These are phyloP conservation scores for Lactifluus subvellereus DNA, from an alignment of 768 basidiomycete genomes.

Conservation along the genomic window DNA sequence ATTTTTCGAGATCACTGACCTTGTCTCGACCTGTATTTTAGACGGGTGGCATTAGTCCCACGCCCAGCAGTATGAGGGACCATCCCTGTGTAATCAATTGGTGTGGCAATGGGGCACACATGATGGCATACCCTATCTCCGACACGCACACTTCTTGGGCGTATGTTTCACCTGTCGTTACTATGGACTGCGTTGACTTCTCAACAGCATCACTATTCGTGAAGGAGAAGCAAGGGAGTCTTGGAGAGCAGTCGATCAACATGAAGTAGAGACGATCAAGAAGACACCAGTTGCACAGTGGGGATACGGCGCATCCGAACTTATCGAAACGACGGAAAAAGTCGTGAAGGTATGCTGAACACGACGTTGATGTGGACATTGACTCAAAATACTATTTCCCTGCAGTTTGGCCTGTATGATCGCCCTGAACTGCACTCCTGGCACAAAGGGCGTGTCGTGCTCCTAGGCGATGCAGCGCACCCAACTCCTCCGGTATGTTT, in stretches of 20 bases:
- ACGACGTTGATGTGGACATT: neutral
- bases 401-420: constrained; percentile 41
- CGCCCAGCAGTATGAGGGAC: constrained; percentile 22
- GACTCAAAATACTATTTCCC: neutral
- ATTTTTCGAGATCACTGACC: neutral
- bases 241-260: constrained; percentile 37
- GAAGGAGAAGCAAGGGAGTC: constrained; percentile 38
- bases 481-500: constrained; percentile 40
- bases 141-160: constrained; percentile 35
- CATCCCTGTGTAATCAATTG: constrained; percentile 31
- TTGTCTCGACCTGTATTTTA: constrained; percentile 13
- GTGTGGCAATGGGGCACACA: constrained; percentile 35
- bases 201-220: constrained; percentile 32
- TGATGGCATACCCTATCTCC: constrained; percentile 35
- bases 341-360: constrained; percentile 30
- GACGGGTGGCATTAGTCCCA: constrained; percentile 35
- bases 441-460: constrained; percentile 38
- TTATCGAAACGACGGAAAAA: constrained; percentile 26
- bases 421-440: constrained; percentile 38
- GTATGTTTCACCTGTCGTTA: constrained; percentile 26
- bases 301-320: constrained; percentile 28
- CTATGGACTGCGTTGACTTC: neutral
- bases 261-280: constrained; percentile 27
- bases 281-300: constrained; percentile 25
- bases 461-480: constrained; percentile 44